These are phyloP conservation scores for Pontederia crassipes DNA, from an alignment of 176 grass and related monocot genomes.

Conservation along the genomic window DNA sequence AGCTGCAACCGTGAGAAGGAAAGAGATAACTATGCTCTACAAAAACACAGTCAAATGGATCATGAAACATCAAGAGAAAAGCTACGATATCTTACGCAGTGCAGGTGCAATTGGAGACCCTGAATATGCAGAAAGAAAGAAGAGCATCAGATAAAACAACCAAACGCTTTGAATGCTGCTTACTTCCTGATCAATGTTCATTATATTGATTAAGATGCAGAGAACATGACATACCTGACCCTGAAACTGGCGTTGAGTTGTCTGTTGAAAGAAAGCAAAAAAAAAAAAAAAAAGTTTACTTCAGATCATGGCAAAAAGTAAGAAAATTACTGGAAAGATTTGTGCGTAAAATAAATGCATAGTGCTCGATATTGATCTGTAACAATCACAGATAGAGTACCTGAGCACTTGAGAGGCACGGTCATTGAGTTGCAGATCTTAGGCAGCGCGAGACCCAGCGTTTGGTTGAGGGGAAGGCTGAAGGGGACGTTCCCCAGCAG, in stretches of 20 bases:
- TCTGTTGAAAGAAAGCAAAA: constrained; percentile 33
- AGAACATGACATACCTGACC: constrained; percentile 22
- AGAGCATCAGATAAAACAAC: too few species aligned
- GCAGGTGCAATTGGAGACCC: constrained; percentile 17
- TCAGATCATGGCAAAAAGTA: not conserved
- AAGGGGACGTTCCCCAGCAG: constrained; percentile 65
- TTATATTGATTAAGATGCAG: not conserved
- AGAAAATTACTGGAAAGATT: not conserved
- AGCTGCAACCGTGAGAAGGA: not conserved
- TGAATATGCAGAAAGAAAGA: not conserved
- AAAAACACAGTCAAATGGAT: not conserved
- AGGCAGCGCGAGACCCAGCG: constrained; percentile 51
- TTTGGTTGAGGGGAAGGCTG: constrained; percentile 58
- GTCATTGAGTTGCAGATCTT: constrained; percentile 35
- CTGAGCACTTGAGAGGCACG: constrained; percentile 65
- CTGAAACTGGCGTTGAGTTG: constrained; percentile 29
- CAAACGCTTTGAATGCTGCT: not conserved
- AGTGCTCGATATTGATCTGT: not conserved
- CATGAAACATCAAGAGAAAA: not conserved
- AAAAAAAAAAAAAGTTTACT: not conserved
- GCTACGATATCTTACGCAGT: constrained; percentile 33
- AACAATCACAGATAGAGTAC: not conserved
- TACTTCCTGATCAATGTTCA: too few species aligned
- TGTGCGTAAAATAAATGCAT: not conserved
- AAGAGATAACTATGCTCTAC: too few species aligned